Evolutionary conservation across 75 land plant genomes (phyloP).

Genomic region (Gnetum montanum): DNA sequence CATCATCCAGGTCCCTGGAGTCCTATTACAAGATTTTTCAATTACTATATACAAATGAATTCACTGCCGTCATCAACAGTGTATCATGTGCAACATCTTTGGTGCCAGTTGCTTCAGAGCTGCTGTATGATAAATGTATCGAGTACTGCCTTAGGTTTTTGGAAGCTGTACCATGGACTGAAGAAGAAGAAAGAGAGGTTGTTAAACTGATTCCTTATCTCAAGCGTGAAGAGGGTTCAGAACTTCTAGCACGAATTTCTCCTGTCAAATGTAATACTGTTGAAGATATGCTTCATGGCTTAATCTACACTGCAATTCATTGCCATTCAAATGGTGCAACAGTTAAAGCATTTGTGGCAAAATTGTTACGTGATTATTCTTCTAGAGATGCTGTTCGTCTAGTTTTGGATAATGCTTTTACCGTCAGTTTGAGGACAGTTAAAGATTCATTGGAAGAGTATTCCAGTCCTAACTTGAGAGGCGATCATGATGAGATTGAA

Average conservation of each 20-base stretch:
- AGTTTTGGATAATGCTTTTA: slow-evolving; percentile 66
- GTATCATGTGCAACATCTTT: slow-evolving; percentile 39
- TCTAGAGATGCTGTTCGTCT: slow-evolving; percentile 55
- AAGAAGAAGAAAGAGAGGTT: slow-evolving; percentile 67
- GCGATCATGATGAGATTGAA: slow-evolving; percentile 80
- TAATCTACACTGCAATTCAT: slow-evolving; percentile 55
- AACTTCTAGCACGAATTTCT: slow-evolving; percentile 56
- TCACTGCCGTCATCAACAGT: slow-evolving; percentile 25
- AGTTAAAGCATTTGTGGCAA: slow-evolving; percentile 82
- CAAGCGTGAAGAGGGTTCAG: slow-evolving; percentile 46
- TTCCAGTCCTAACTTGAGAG: slow-evolving; percentile 84
- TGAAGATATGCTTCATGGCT: slow-evolving; percentile 71
- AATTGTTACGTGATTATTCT: slow-evolving; percentile 57
- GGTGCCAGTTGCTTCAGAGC: slow-evolving; percentile 72
- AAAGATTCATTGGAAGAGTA: slow-evolving; percentile 75
- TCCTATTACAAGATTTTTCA: slow-evolving; percentile 35
- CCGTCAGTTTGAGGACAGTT: slow-evolving; percentile 45
- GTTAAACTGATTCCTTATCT: slow-evolving; percentile 43
- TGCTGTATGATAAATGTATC: slow-evolving; percentile 78
- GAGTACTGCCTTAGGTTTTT: slow-evolving; percentile 57
- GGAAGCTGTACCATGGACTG: slow-evolving; percentile 93
- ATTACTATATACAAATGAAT: slow-evolving; percentile 61
- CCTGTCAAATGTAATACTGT: slow-evolving; percentile 28
- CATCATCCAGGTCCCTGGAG: slow-evolving; percentile 10
- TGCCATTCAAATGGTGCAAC: slow-evolving; percentile 56